Conservation (phyloP, 129 eudicot species). For the Tagetes patula region DNA sequence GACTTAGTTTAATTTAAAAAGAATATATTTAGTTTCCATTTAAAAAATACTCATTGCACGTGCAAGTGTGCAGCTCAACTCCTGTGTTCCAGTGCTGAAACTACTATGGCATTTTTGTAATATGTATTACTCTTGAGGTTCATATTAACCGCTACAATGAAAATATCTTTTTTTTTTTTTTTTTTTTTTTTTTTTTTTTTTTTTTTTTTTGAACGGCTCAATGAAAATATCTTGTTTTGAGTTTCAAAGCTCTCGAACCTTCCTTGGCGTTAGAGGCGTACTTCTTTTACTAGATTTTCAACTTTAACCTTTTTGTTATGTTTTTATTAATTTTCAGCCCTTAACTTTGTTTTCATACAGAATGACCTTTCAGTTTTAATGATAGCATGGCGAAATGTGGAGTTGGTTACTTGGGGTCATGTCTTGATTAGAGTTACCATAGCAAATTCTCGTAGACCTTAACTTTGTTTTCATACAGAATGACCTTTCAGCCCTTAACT, state of each 20-base stretch:
- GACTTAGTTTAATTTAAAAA: too few relatives aligned
- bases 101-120: constrained; percentile 21
- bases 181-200: too few relatives aligned
- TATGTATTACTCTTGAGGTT: background rate
- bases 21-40: too few relatives aligned
- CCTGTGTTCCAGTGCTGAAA: too few relatives aligned
- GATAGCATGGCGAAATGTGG: too few relatives aligned
- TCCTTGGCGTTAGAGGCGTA: constrained; percentile 15
- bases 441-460: background rate
- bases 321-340: background rate
- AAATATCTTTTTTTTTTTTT: constrained; percentile 19
- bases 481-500: constrained; percentile 1
- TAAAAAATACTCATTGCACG: too few relatives aligned
- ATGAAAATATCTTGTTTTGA: constrained; percentile 25
- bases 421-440: too few relatives aligned
- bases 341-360: background rate
- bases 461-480: background rate
- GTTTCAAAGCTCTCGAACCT: constrained; percentile 32
- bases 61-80: too few relatives aligned
- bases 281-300: constrained; percentile 2
- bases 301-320: background rate
- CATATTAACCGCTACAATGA: constrained; percentile 1
- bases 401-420: too few relatives aligned
- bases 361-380: constrained; percentile 8
- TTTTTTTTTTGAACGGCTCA: background rate